Evolutionary conservation across 176 grass and related monocot genomes (phyloP).

Genomic region (Raddia distichophylla): DNA sequence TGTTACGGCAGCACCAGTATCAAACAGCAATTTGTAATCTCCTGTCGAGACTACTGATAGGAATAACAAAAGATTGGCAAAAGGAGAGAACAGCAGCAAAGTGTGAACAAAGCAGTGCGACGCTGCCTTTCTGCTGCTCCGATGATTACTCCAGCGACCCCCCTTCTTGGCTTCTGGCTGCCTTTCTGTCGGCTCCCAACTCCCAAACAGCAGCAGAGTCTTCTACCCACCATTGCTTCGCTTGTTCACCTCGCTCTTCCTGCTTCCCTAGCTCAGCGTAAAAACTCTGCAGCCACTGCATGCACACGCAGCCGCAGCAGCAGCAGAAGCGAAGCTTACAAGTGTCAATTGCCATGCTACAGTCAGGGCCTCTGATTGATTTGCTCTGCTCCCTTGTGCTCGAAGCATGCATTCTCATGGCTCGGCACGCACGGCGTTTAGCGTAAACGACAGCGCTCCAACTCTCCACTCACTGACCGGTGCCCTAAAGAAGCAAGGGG

Average conservation of each 20-base stretch:
- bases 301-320: neutral
- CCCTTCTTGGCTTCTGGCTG: neutral
- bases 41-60: too few relatives aligned
- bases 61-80: neutral
- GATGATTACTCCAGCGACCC: neutral
- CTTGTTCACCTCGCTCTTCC: slow-evolving; percentile 1
- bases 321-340: neutral
- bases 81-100: neutral
- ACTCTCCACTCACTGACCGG: slow-evolving; percentile 23
- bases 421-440: slow-evolving; percentile 6
- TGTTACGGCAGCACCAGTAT: neutral
- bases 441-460: slow-evolving; percentile 32
- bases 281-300: neutral
- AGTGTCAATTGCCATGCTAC: neutral
- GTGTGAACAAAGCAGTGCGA: too few relatives aligned
- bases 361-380: neutral
- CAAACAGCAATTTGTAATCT: neutral
- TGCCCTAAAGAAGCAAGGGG: slow-evolving; percentile 15
- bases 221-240: slow-evolving; percentile 16
- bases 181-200: slow-evolving; percentile 34
- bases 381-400: neutral
- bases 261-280: slow-evolving; percentile 11
- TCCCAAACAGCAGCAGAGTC: neutral
- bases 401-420: neutral
- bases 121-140: slow-evolving; percentile 24